Base-by-base conservation (phyloP, 345 rosid genomes). In the Salix udensis region DNA sequence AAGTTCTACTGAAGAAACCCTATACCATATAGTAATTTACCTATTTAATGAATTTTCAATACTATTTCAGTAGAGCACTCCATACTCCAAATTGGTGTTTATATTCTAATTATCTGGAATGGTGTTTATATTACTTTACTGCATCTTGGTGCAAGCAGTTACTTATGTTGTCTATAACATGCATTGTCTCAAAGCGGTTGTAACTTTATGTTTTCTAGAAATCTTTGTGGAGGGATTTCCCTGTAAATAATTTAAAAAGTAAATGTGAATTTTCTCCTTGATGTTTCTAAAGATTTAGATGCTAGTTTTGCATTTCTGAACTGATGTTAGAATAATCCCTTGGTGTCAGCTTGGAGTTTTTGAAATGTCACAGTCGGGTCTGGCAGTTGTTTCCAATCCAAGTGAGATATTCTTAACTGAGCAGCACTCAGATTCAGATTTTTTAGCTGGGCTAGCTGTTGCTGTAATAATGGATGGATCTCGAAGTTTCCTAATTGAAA, bases 391-490 rank as follows among this genome's bases (percentile, higher is more conserved):
- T 74, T 79, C 89, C 69, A 90, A 90, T 85, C 94, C 97, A 61
- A 91, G 97, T 78, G 89, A 89, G 86, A 95, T 95, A 78, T 93
- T 85, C 75, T 83, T 91, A 74, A 90, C 93, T 70, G 90, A 93
- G 77, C 89, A 88, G 70, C 84, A 85, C 77, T 81, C 91, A 67
- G 91, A 84, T 77, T 93, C 97, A 30, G 96, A 93, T 78, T 75
- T 93, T 85, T 84, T 95, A 79, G 97, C 91, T 76, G 98, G 98
- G 67, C 80, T 90, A 70, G 98, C 98, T 81, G 89, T 93, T 76
- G 90, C 98, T 55, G 97, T 91, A 61, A 84, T 91, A 50, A 87
- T 95, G 91, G 97, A 95, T 84, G 97, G 97, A 78, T 88, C 94
- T 71, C 89, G 96, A 81, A 85, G 89, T 82, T 95, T 91, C 84